Evolutionary conservation across 768 basidiomycete species (phyloP).

Genomic region (Hygrophoropsis aurantiaca): DNA sequence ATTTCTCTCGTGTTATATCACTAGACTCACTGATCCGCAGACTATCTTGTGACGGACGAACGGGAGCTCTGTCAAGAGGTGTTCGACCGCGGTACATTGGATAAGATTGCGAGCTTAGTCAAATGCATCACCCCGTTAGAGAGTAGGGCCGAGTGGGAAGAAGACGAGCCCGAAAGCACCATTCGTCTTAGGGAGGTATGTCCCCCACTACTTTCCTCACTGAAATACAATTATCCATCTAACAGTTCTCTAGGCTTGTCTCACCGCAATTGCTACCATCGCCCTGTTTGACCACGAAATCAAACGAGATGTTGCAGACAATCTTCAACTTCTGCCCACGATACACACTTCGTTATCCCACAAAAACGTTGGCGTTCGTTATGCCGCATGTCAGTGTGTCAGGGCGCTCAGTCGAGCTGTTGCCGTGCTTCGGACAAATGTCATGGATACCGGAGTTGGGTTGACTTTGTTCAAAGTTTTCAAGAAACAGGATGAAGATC

Average conservation of each 20-base stretch:
- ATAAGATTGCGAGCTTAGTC: slow-evolving; percentile 51
- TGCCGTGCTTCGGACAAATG: slow-evolving; percentile 76
- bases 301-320: slow-evolving; percentile 65
- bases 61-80: slow-evolving; percentile 64
- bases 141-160: slow-evolving; percentile 54
- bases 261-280: slow-evolving; percentile 75
- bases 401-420: slow-evolving; percentile 80
- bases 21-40: slow-evolving; percentile 27
- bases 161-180: slow-evolving; percentile 64
- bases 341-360: slow-evolving; percentile 58
- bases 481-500: slow-evolving; percentile 58
- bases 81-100: slow-evolving; percentile 66
- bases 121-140: slow-evolving; percentile 52
- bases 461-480: slow-evolving; percentile 66
- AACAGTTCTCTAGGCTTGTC: slow-evolving; percentile 49
- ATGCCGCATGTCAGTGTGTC: slow-evolving; percentile 84
- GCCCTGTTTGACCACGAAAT: slow-evolving; percentile 72
- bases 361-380: slow-evolving; percentile 71
- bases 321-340: slow-evolving; percentile 51
- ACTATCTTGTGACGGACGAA: slow-evolving; percentile 73
- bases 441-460: slow-evolving; percentile 82
- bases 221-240: slow-evolving; percentile 1
- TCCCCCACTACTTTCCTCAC: not conserved
- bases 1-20: not conserved
- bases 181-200: slow-evolving; percentile 62